Evolutionary conservation across 202 grass and related monocot species (phyloP), one percentile per base, ranked within the genome.

Genomic region (Cymbopogon flexuosus): DNA sequence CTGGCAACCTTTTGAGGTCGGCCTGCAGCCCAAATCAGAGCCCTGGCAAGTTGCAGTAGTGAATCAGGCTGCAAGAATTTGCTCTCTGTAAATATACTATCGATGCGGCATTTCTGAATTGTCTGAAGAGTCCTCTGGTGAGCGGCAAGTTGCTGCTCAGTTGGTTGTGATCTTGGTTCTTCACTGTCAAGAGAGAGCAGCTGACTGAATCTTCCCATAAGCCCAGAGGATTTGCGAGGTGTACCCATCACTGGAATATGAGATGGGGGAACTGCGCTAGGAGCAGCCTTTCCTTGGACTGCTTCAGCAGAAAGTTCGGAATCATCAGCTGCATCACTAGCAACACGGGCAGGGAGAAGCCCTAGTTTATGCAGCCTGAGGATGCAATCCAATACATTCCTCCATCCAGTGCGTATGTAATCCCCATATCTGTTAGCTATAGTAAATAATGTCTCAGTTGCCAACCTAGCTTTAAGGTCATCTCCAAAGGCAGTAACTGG

Each of bases 141-240:
- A 33, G 96, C 96, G 54, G 88, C 90, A 84, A 99, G 90, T 83
- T 99, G 96, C 80, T 99, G 96, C 70, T 99, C 96, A 31, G 96
- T 96, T 72, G 96, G 96, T 83, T 99, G 93, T 51, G 93, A 99
- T 78, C 96, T 94, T 65, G 96, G 96, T 79, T 99, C 96, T 85
- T 99, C 93, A 22, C 92, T 93, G 57, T 99, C 96, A 56, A 99
- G 96, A 41, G 96, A 99, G 35, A 99, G 86, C 19, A 99, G 88
- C 79, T 99, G 96, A 80, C 92, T 96, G 87, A 99, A 99, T 78
- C 96, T 95, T 23, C 96, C 96, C 96, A 99, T 99, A 64, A 99
- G 88, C 35, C 96, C 96, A 75, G 96, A 99, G 8, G 96, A 99
- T 85, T 94, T 96, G 30, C 90, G 82, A 81, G 96, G 92, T 0